Conservation (phyloP, 2,329 filamentous ascomycete species). For the Sodiomyces alkalinus region DNA sequence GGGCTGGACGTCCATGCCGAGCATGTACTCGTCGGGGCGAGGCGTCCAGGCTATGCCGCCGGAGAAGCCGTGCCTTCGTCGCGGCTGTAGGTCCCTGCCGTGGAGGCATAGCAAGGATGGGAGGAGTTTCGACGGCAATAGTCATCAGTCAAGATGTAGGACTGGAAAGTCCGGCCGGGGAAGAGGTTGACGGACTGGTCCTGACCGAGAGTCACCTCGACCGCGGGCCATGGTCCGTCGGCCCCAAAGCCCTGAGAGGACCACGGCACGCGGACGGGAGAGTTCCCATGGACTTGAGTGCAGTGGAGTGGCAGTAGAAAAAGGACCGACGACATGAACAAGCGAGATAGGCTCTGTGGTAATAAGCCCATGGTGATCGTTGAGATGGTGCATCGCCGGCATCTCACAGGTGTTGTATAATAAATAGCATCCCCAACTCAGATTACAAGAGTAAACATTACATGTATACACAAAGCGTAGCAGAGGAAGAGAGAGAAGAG, state of each 20-base stretch:
- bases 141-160: constrained; percentile 12
- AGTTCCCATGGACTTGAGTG: background rate
- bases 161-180: constrained; percentile 14
- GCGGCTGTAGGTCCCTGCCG: constrained; percentile 14
- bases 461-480: no score
- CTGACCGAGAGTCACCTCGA: constrained; percentile 11
- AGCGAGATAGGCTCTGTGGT: no score
- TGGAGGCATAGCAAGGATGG: constrained; percentile 11
- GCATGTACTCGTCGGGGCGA: constrained; percentile 10
- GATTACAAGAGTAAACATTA: no score
- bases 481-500: no score
- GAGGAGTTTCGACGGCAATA: constrained; percentile 14
- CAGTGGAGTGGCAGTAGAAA: no score
- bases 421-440: no score
- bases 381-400: no score
- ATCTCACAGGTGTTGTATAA: no score
- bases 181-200: constrained; percentile 13
- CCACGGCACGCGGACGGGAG: constrained; percentile 12
- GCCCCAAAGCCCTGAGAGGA: constrained; percentile 14
- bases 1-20: constrained; percentile 11
- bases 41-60: constrained; percentile 1
- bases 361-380: no score
- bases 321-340: no score
- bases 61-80: background rate
- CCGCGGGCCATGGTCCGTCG: constrained; percentile 19